These are phyloP conservation scores for Apophysomyces elegans DNA, from an alignment of 371 early-diverging fungal species.

Conservation along the genomic window DNA sequence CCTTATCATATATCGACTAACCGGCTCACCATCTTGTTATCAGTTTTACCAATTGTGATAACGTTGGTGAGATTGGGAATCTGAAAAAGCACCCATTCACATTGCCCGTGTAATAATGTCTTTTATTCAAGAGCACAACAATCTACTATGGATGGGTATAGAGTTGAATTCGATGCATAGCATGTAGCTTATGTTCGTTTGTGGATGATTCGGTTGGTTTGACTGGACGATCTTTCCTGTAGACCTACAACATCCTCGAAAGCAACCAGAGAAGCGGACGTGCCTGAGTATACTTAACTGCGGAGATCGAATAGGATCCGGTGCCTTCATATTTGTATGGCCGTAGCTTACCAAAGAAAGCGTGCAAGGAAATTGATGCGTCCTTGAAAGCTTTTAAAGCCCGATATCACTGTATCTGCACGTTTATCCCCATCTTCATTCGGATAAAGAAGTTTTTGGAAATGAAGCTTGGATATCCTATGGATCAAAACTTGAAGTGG, in stretches of 20 bases:
- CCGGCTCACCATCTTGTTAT: not conserved
- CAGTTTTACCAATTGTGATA: not conserved
- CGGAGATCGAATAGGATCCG: too few species aligned
- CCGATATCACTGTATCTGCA: not conserved
- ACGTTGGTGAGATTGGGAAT: not conserved
- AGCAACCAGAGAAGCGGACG: conserved; percentile 1
- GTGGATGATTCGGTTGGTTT: not conserved
- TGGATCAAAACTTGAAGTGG: too few species aligned
- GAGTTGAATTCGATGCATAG: not conserved
- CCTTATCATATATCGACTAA: not conserved
- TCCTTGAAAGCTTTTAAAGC: not conserved
- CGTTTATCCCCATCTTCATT: too few species aligned
- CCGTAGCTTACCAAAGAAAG: too few species aligned
- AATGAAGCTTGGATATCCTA: too few species aligned
- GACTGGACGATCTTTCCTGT: not conserved
- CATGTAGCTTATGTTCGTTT: not conserved
- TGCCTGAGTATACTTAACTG: too few species aligned
- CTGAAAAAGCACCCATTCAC: not conserved
- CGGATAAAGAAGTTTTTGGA: too few species aligned
- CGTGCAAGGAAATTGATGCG: not conserved
- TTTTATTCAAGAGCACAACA: not conserved
- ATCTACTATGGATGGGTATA: not conserved
- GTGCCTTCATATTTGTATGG: too few species aligned
- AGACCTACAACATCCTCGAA: not conserved
- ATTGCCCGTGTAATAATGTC: not conserved